Percentiles rank a stretch among this genome's conserved stretches.
phyloP scores from a whole-genome alignment of 2,329 filamentous ascomycete species.

The Venturia asperata region DNA sequence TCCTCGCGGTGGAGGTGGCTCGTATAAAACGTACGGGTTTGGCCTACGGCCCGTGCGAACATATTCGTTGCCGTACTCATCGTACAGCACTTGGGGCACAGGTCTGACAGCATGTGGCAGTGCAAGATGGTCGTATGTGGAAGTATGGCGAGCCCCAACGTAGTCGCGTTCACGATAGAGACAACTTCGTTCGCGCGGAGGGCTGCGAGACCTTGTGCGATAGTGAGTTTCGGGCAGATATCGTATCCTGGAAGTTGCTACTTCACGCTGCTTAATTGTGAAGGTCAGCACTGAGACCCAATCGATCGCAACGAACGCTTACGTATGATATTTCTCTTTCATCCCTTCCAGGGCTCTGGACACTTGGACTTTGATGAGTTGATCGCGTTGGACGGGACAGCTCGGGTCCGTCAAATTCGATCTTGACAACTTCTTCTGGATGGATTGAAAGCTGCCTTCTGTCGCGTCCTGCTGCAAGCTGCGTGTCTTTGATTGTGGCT shows the following conservation, averaged over 20 bases:
- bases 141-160: background rate
- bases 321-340: background rate
- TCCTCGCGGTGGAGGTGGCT: background rate
- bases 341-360: background rate
- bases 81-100: constrained; percentile 13
- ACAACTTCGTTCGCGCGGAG: background rate
- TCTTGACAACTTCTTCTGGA: background rate
- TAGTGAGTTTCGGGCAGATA: background rate
- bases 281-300: background rate
- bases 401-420: background rate
- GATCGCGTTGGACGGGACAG: background rate
- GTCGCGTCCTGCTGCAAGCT: background rate
- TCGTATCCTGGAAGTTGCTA: background rate
- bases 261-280: background rate
- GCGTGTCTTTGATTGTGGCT: background rate
- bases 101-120: background rate
- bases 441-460: background rate
- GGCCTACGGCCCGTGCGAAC: background rate
- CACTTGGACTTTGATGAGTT: background rate
- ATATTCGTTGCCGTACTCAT: constrained; percentile 9
- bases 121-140: background rate
- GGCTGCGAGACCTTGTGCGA: background rate
- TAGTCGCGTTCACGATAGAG: background rate
- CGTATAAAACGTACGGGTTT: constrained; percentile 11
- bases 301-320: background rate